Percentiles rank a stretch among this genome's conserved stretches.
Evolutionary conservation across 192 early-diverging fungal genomes (phyloP).

Genomic region (Helicostylum pulchrum): DNA sequence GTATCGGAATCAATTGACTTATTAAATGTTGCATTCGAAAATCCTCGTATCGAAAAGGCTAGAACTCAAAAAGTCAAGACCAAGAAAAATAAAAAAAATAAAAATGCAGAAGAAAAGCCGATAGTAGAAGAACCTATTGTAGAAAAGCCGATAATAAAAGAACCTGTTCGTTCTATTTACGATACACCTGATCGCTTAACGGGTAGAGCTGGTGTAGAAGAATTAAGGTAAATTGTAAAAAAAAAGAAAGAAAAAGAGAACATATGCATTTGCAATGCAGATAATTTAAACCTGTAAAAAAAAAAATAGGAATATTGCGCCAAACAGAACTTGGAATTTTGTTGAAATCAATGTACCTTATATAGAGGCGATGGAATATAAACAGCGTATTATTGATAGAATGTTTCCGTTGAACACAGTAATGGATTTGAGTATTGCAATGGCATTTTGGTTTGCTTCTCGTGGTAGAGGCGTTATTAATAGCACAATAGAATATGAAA

Average conservation of each 20-base stretch:
- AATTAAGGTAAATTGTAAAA: conserved; percentile 34
- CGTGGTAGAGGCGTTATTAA: conserved; percentile 62
- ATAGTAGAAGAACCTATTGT: background rate
- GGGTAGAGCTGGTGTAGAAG: conserved; percentile 52
- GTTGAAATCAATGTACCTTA: conserved; percentile 87
- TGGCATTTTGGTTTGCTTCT: conserved; percentile 95
- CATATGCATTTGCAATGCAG: no score
- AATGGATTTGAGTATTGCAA: conserved; percentile 97
- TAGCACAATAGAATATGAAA: conserved; percentile 43
- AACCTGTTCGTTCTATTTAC: conserved; percentile 35
- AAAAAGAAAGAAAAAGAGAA: no score
- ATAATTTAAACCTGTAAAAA: background rate
- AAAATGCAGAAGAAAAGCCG: background rate
- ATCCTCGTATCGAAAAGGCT: conserved; percentile 65
- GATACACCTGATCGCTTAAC: conserved; percentile 86
- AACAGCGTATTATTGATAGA: conserved; percentile 60
- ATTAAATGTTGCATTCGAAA: conserved; percentile 95
- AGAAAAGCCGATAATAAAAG: background rate
- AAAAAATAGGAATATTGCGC: conserved; percentile 58
- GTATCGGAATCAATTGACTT: conserved; percentile 79
- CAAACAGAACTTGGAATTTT: conserved; percentile 82
- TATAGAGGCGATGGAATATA: conserved; percentile 52
- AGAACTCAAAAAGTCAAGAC: conserved; percentile 15
- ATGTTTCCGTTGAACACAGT: conserved; percentile 83
- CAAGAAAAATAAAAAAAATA: conserved; percentile 26